Base-by-base conservation (phyloP, 1,284 basidiomycete genomes). In the Puccinia horiana region DNA sequence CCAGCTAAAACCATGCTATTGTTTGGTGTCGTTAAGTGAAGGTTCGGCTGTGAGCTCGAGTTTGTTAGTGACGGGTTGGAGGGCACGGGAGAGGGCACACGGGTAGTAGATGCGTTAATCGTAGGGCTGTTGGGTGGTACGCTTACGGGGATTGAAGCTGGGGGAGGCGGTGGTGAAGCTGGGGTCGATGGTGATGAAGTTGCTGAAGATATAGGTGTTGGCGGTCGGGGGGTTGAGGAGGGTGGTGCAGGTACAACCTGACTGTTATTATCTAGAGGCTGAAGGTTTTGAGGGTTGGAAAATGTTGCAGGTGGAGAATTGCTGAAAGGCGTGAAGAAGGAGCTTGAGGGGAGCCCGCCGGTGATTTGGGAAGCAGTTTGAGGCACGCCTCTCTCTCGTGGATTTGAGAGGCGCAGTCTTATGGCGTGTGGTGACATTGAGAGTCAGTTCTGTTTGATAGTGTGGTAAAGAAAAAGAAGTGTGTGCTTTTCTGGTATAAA, bases 341-440 rank as follows among this genome's bases (percentile, higher is more conserved):
- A 35, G 26, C n/a, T 70, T 11, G 69, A 70, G 2, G 69, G 23
- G 5, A 70, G n/a, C 12, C 69, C 69, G 9, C 9, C 69, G 12
- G 69, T 49, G 69, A 70, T 42, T 32, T 70, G 69, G 20, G 69
- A 70, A 47, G 29, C 69, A 32, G 69, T 44, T 32, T 70, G 42
- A 23, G 69, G 69, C 29, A 70, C 40, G 29, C 16, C 47, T 49
- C 69, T 70, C 1, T 8, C 47, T 35, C 20, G 26, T 20, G 58
- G 9, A 5, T n/a, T 44, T 44, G 69, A 70, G 23, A n/a, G 42
- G 6, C 69, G 42, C 47, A 29, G 69, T 29, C 42, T 70, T 47
- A 12, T 2, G n/a, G n/a, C 44, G 47, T 52, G 26, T 52, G 23
- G 42, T 11, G 47, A 26, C 69, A 70, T 70, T 32, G 8, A 26